Conservation (phyloP, 768 basidiomycete species). For the Polyporus arcularius region DNA sequence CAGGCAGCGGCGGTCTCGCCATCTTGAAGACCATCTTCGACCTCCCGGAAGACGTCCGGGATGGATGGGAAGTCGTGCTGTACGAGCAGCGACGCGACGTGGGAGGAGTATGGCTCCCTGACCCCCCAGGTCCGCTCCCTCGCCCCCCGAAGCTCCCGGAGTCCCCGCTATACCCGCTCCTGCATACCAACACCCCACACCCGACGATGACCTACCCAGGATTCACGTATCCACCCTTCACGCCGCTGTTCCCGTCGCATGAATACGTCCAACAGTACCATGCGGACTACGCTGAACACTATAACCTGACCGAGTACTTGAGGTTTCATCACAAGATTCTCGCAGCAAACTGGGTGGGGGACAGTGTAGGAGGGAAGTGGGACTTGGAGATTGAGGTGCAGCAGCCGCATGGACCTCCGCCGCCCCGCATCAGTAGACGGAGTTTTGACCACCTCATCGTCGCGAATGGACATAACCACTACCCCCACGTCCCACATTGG, state of each 20-base stretch:
- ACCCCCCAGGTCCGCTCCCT: conserved; percentile 30
- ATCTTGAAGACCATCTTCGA: conserved; percentile 50
- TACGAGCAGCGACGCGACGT: conserved; percentile 54
- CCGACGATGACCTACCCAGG: conserved; percentile 61
- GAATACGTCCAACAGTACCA: conserved; percentile 50
- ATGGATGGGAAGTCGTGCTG: conserved; percentile 48
- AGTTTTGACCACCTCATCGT: conserved; percentile 56
- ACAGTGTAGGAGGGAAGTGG: conserved; percentile 43
- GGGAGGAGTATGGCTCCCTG: conserved; percentile 59
- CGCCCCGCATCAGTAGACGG: not conserved
- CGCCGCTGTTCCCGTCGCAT: conserved; percentile 52
- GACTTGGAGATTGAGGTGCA: conserved; percentile 37
- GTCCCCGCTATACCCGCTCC: conserved; percentile 54
- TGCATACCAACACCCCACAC: conserved; percentile 56
- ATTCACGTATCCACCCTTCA: conserved; percentile 52
- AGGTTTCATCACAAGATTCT: conserved; percentile 45
- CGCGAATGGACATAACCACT: conserved; percentile 57
- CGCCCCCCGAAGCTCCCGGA: conserved; percentile 51
- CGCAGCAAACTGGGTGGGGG: conserved; percentile 46
- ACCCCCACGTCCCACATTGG: conserved; percentile 48
- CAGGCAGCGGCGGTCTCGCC: conserved; percentile 57
- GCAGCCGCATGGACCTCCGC: not conserved
- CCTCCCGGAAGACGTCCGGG: conserved; percentile 40
- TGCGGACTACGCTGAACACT: conserved; percentile 39
- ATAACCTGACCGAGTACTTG: conserved; percentile 43